Evolutionary conservation across 345 rosid species (phyloP).

Genomic region (Clarkia xantiana): DNA sequence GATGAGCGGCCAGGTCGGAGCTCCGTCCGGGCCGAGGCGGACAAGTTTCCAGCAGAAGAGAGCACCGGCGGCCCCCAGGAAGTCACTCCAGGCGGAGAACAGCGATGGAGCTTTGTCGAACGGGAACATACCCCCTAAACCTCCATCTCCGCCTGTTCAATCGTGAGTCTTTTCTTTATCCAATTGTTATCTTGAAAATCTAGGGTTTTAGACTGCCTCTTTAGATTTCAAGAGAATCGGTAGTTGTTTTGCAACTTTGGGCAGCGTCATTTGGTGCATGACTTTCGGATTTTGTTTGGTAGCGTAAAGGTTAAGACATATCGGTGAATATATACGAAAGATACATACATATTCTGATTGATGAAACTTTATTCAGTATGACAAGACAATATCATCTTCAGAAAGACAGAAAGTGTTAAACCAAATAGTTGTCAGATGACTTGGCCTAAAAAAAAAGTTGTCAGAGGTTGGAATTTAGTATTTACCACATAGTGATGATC

Average conservation of each 20-base stretch:
- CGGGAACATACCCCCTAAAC: conserved; percentile 38
- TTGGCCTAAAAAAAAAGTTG: too few relatives aligned
- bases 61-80: conserved; percentile 35
- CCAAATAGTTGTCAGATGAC: not conserved
- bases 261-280: not conserved
- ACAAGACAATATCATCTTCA: not conserved
- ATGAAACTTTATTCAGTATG: too few relatives aligned
- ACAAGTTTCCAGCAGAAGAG: conserved; percentile 30
- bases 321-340: too few relatives aligned
- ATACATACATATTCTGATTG: too few relatives aligned
- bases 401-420: not conserved
- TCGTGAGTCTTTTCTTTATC: conserved; percentile 12
- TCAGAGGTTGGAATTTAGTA: too few relatives aligned
- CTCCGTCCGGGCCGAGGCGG: conserved; percentile 40
- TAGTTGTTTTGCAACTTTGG: not conserved
- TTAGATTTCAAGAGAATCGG: not conserved
- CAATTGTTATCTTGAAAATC: not conserved
- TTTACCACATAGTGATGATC: too few relatives aligned
- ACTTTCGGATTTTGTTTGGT: too few relatives aligned
- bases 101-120: conserved; percentile 20
- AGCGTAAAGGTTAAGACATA: too few relatives aligned
- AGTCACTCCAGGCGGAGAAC: conserved; percentile 31
- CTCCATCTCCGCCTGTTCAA: conserved; percentile 54
- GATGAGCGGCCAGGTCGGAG: conserved; percentile 55
- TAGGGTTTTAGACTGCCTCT: not conserved